Conservation (phyloP, 768 basidiomycete genomes). For the Kwoniella botswanensis region DNA sequence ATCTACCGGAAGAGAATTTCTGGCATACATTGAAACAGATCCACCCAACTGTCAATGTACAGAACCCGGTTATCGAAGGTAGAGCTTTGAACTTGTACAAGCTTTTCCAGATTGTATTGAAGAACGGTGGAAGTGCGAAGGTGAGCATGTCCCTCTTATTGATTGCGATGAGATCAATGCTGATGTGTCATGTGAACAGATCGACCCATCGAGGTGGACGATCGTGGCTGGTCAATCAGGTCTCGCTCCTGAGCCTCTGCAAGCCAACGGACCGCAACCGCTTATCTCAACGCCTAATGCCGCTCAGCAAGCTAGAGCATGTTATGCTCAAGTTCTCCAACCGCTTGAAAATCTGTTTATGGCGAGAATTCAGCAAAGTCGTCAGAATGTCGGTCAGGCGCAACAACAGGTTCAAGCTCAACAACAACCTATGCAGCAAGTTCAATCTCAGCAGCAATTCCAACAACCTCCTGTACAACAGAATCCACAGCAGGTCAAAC, state of each 20-base stretch:
- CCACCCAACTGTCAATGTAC: slow-evolving; percentile 21
- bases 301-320: slow-evolving; percentile 30
- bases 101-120: slow-evolving; percentile 42
- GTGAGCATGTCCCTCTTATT: slow-evolving; percentile 14
- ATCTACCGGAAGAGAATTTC: slow-evolving; percentile 30
- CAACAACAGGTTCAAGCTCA: slow-evolving; percentile 29
- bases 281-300: slow-evolving; percentile 20
- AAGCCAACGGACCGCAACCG: slow-evolving; percentile 19
- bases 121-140: slow-evolving; percentile 40
- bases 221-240: slow-evolving; percentile 37
- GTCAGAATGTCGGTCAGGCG: slow-evolving; percentile 21
- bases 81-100: slow-evolving; percentile 35
- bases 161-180: not conserved
- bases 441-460: slow-evolving; percentile 25
- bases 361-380: slow-evolving; percentile 18
- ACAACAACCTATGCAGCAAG: slow-evolving; percentile 26
- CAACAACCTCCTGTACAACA: slow-evolving; percentile 7
- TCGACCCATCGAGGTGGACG: slow-evolving; percentile 31
- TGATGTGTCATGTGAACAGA: slow-evolving; percentile 20
- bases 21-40: slow-evolving; percentile 19
- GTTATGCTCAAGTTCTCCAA: slow-evolving; percentile 28
- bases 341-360: slow-evolving; percentile 41
- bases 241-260: slow-evolving; percentile 23
- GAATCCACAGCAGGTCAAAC: slow-evolving; percentile 4
- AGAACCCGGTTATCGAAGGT: slow-evolving; percentile 36